A percentile compares a stretch with the other conserved stretches of the same genome.
phyloP scores from a whole-genome alignment of 768 basidiomycete genomes.

The Solioccasus polychromus region DNA sequence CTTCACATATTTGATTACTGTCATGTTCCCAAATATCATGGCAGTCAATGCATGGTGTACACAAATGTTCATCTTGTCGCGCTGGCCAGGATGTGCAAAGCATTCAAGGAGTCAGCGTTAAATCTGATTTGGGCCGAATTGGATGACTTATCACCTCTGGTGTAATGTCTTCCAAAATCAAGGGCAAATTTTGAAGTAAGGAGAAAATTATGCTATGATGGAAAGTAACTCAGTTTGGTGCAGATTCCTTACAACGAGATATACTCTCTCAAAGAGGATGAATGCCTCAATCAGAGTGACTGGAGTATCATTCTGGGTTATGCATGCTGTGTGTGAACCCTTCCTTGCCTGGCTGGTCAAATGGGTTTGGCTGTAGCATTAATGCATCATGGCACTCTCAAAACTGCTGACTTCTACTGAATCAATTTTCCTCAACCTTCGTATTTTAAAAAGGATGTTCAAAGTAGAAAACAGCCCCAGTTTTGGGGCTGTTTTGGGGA shows the following conservation, averaged over 20 bases:
- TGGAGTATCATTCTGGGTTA: slow-evolving; percentile 12
- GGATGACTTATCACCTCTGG: slow-evolving; percentile 7
- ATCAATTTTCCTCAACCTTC: slow-evolving; percentile 14
- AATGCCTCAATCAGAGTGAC: neutral
- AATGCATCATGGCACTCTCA: slow-evolving; percentile 3
- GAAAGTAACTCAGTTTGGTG: neutral
- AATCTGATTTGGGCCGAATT: slow-evolving; percentile 13
- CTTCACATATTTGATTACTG: slow-evolving; percentile 10
- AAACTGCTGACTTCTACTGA: neutral
- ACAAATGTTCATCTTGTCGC: neutral
- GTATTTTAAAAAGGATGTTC: too few species aligned
- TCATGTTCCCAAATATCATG: neutral
- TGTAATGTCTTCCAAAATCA: slow-evolving; percentile 9
- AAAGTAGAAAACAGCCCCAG: too few species aligned
- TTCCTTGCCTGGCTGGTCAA: neutral
- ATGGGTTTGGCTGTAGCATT: neutral
- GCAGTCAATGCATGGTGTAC: too few species aligned
- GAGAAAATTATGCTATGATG: neutral
- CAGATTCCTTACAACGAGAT: too few species aligned
- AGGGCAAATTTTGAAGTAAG: slow-evolving; percentile 3
- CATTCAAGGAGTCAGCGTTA: slow-evolving; percentile 14
- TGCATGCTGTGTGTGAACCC: slow-evolving; percentile 6
- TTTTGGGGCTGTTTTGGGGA: too few species aligned
- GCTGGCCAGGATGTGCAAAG: slow-evolving; percentile 11
- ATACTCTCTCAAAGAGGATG: slow-evolving; percentile 4